Conservation (phyloP, 164 flowering plant species). For the Macadamia integrifolia region DNA sequence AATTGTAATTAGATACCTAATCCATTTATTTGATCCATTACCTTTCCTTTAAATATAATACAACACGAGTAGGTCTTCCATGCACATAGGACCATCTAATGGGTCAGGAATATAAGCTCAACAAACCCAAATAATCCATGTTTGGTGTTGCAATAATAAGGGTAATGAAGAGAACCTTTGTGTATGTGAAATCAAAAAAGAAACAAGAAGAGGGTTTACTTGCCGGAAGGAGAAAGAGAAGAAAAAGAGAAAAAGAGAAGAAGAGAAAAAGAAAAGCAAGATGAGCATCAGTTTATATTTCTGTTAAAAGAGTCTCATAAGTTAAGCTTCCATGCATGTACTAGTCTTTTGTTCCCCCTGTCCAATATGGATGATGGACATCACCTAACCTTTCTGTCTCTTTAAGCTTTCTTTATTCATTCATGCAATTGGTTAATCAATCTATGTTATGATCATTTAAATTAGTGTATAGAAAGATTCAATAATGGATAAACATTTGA, state of each 20-base stretch:
- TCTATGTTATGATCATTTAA: too few species aligned
- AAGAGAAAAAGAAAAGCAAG: not conserved
- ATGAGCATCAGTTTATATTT: not conserved
- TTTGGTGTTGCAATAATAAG: not conserved
- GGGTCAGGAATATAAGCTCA: too few species aligned
- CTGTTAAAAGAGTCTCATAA: not conserved
- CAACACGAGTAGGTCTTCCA: too few species aligned
- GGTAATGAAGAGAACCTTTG: constrained; percentile 5
- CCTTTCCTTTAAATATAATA: too few species aligned
- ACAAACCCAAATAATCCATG: not conserved
- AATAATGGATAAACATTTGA: too few species aligned
- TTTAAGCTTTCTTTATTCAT: constrained; percentile 10
- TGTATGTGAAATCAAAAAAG: constrained; percentile 4
- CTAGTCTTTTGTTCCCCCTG: too few species aligned
- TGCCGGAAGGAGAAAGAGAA: constrained; percentile 26
- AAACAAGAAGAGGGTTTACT: constrained; percentile 19
- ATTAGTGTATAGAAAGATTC: too few species aligned
- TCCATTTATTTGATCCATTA: not conserved
- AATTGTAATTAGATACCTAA: not conserved
- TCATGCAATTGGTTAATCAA: not conserved
- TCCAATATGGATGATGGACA: too few species aligned
- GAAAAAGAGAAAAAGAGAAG: not conserved
- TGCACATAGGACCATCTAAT: too few species aligned
- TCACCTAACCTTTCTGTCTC: constrained; percentile 6
- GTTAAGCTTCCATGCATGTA: constrained; percentile 8